Evolutionary conservation across 257 asterid species (phyloP), one percentile per base, ranked within the genome.

Genomic region (Solanum paucissectum): DNA sequence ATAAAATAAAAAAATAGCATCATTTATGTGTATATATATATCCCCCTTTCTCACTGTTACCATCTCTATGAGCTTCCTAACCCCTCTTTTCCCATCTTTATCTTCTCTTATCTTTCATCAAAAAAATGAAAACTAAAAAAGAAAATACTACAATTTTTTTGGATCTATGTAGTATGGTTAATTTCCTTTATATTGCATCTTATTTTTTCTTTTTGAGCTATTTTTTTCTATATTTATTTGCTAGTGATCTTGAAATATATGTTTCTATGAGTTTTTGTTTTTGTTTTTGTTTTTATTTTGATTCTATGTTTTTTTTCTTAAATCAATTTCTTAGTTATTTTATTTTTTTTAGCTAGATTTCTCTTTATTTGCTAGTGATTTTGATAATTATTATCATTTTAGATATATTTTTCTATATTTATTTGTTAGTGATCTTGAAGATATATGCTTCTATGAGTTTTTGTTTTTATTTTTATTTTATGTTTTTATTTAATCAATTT

Each of bases 41-140:
- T 60, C 55, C 38, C 33, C 46, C 12, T 64, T 40, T 21, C 68
- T 46, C 76, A 89, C 87, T 87, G 84, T 90, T 69, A 58, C 89
- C 87, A 12, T 42, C 18, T 16, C 83, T 68, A 32, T 84, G 86
- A 86, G 87, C 66, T 76, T 87, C 64, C 84, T 86, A 86, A 27
- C 23, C 88, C 75, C n/a, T 27, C 55, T 66, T 34, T 44, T 20
- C 42, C 25, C 55, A 82, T 52, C 38, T 68, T 6, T 21, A 13
- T 1, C 27, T 46, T 21, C 62, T 58, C 66, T 52, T 37, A 46
- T 87, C 76, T 66, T 83, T 33, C 69, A 29, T 25, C 18, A 16
- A 40, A 23, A 8, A 27, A 2, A 1, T 16, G 7, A 49, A 74
- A 0, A 69, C 13, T 4, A 3, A 5, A 66, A 38, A 9, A 77